Percentiles rank a stretch among this genome's conserved stretches.
Conservation (phyloP, 192 early-diverging fungal species). For the Gonapodya prolifera region DNA sequence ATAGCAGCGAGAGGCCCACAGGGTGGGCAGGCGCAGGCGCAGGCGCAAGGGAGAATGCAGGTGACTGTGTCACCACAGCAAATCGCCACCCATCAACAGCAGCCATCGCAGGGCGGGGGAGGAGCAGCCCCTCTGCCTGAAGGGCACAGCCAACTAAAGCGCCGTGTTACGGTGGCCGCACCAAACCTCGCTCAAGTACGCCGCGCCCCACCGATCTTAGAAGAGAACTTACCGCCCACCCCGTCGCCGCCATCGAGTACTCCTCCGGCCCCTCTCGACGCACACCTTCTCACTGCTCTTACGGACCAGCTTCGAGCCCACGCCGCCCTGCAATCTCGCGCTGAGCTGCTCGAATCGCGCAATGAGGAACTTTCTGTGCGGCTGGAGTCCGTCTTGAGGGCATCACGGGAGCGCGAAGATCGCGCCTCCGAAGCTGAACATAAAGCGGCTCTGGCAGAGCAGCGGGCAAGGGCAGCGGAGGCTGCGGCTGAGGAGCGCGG, state of each 20-base stretch:
- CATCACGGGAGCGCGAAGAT: background rate
- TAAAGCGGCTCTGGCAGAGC: background rate
- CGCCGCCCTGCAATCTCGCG: background rate
- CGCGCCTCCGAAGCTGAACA: background rate
- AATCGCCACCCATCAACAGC: too few species aligned
- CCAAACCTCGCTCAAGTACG: background rate
- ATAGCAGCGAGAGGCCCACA: too few species aligned
- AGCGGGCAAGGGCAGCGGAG: background rate
- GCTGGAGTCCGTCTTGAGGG: background rate
- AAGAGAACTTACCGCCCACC: background rate
- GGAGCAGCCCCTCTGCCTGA: too few species aligned
- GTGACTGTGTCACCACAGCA: too few species aligned
- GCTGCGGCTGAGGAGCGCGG: background rate
- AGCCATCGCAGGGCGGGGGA: too few species aligned
- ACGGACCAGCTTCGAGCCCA: background rate
- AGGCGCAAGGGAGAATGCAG: too few species aligned
- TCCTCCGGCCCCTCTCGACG: background rate
- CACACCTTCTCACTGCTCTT: background rate
- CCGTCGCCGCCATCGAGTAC: background rate
- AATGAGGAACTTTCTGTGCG: background rate
- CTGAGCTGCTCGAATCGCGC: background rate
- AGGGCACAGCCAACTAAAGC: background rate
- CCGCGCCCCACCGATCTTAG: too few species aligned
- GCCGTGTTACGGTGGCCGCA: background rate
- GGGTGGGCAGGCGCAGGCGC: too few species aligned